These are phyloP conservation scores for Fusarium sp. DNA, from an alignment of 2,329 filamentous ascomycete species.

Conservation along the genomic window DNA sequence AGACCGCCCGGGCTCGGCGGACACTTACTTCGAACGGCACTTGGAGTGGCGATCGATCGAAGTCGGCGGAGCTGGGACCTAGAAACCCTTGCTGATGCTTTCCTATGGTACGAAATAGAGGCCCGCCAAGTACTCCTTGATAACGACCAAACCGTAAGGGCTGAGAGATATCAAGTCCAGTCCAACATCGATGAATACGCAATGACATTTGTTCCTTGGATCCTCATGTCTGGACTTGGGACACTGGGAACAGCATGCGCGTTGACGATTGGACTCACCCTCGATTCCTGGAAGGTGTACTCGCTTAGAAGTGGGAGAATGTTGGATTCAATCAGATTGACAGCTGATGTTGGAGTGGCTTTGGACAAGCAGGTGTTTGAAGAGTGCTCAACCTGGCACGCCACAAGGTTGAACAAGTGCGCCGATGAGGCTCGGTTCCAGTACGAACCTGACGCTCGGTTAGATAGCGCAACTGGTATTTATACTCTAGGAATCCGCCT, in stretches of 20 bases:
- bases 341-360: slow-evolving; percentile 25
- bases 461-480: background rate
- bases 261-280: background rate
- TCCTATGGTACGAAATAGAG: slow-evolving; percentile 24
- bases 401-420: slow-evolving; percentile 7
- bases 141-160: background rate
- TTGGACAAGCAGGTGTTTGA: slow-evolving; percentile 19
- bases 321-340: slow-evolving; percentile 18
- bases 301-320: slow-evolving; percentile 20
- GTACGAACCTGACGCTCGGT: background rate
- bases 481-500: slow-evolving; percentile 12
- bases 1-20: slow-evolving; percentile 12
- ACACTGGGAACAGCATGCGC: slow-evolving; percentile 16
- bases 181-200: slow-evolving; percentile 5
- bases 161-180: background rate
- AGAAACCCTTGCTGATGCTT: slow-evolving; percentile 19
- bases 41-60: background rate
- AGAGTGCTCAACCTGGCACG: slow-evolving; percentile 15
- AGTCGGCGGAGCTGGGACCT: background rate
- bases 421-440: slow-evolving; percentile 9
- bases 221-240: slow-evolving; percentile 17
- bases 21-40: slow-evolving; percentile 2
- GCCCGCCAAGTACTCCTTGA: background rate
- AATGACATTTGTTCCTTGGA: slow-evolving; percentile 32
- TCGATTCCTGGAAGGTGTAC: slow-evolving; percentile 19